phyloP scores from a whole-genome alignment of 2,329 filamentous ascomycete genomes.

The Fusarium equiseti region DNA sequence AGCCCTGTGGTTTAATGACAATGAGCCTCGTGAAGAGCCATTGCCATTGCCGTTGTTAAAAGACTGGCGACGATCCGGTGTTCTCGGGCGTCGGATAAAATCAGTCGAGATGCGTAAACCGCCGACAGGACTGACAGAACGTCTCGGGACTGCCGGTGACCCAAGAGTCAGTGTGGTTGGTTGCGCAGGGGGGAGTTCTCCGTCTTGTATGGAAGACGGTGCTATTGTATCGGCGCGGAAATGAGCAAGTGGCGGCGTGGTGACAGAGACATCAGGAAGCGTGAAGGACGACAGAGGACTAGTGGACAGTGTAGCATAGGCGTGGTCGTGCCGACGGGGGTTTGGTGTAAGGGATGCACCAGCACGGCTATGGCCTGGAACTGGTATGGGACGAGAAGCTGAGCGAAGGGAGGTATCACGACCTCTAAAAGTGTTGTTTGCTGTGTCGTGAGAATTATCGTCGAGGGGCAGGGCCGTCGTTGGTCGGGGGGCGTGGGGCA shows the following conservation, averaged over 20 bases:
- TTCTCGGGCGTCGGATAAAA: conserved; percentile 42
- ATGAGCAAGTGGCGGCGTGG: conserved; percentile 40
- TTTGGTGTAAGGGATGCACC: conserved; percentile 37
- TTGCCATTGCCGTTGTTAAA: conserved; percentile 53
- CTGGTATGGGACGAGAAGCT: conserved; percentile 38
- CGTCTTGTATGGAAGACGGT: conserved; percentile 49
- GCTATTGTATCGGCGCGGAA: conserved; percentile 49
- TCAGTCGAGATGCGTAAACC: conserved; percentile 57
- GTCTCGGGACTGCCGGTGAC: conserved; percentile 27
- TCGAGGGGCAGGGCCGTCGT: conserved; percentile 47
- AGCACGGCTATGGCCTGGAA: conserved; percentile 32
- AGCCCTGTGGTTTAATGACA: conserved; percentile 47
- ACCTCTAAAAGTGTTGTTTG: conserved; percentile 27
- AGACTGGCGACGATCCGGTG: conserved; percentile 49
- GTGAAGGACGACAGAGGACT: conserved; percentile 37
- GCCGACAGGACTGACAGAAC: conserved; percentile 38
- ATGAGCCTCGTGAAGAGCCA: conserved; percentile 48
- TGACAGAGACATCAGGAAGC: conserved; percentile 45
- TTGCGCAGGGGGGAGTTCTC: conserved; percentile 38
- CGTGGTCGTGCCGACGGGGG: conserved; percentile 35
- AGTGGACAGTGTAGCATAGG: conserved; percentile 38
- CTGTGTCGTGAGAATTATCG: conserved; percentile 30
- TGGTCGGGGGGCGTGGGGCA: conserved; percentile 45
- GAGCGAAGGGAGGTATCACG: conserved; percentile 41
- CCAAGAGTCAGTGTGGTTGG: conserved; percentile 23